Conservation (phyloP, 768 basidiomycete species). For the Paxillus ammoniavirescens region DNA sequence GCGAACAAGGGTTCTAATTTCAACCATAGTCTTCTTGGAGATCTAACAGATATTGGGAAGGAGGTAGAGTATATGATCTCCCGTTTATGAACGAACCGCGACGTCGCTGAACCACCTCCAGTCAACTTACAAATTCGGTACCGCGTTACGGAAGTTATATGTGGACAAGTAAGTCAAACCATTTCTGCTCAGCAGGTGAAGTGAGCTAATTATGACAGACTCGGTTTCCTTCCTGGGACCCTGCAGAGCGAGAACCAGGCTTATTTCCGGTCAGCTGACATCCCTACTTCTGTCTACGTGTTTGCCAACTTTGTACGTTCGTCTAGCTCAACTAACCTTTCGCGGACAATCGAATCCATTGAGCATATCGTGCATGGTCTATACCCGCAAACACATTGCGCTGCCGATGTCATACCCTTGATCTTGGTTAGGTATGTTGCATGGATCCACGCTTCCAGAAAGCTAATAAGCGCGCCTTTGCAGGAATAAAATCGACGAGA, state of each 20-base stretch:
- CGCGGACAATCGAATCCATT: constrained; percentile 72
- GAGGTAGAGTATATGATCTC: constrained; percentile 39
- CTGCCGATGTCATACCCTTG: constrained; percentile 42
- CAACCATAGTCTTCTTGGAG: constrained; percentile 56
- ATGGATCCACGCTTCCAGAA: background rate
- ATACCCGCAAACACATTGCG: constrained; percentile 57
- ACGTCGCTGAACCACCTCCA: constrained; percentile 25
- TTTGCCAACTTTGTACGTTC: background rate
- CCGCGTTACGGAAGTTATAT: constrained; percentile 59
- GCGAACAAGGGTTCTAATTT: background rate
- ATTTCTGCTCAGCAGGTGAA: background rate
- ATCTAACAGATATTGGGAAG: constrained; percentile 51
- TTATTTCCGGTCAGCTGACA: constrained; percentile 56
- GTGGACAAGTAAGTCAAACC: constrained; percentile 52
- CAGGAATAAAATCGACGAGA: constrained; percentile 71
- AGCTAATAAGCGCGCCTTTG: background rate
- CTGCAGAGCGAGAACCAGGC: constrained; percentile 42
- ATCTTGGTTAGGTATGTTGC: constrained; percentile 55
- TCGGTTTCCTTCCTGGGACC: constrained; percentile 60
- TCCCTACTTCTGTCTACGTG: background rate
- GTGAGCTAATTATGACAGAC: constrained; percentile 35
- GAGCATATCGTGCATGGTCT: constrained; percentile 74
- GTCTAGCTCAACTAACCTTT: constrained; percentile 68
- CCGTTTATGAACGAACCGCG: background rate
- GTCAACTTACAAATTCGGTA: constrained; percentile 68